Conservation (phyloP, 495 filamentous ascomycete genomes). For the Penicillium ucsense region DNA sequence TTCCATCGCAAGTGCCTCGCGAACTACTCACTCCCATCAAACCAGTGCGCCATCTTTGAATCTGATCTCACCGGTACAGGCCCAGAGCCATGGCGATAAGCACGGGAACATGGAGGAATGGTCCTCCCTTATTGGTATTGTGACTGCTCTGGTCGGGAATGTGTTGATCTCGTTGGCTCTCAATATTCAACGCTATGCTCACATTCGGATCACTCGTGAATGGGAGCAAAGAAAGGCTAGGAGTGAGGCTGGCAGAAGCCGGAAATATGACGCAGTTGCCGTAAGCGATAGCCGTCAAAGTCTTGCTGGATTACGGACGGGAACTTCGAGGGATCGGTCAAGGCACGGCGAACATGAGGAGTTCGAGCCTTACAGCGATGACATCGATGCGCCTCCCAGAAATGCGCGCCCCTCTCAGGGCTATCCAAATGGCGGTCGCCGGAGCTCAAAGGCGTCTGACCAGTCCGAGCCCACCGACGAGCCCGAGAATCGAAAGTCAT, state of each 20-base stretch:
- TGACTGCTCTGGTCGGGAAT: constrained; percentile 85
- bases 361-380: constrained; percentile 23
- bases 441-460: constrained; percentile 31
- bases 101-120: constrained; percentile 54
- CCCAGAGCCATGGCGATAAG: constrained; percentile 25
- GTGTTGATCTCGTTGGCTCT: constrained; percentile 89
- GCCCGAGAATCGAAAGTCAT: constrained; percentile 43
- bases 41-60: constrained; percentile 8
- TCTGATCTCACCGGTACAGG: constrained; percentile 6
- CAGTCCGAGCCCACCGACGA: constrained; percentile 27
- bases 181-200: constrained; percentile 93
- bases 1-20: constrained; percentile 8
- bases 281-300: too few relatives aligned
- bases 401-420: constrained; percentile 8
- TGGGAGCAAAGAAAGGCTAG: constrained; percentile 42
- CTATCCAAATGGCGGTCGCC: constrained; percentile 11
- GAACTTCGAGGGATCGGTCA: constrained; percentile 3
- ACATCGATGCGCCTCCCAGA: constrained; percentile 7
- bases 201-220: constrained; percentile 64
- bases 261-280: constrained; percentile 10
- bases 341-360: constrained; percentile 1
- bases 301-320: background rate
- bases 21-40: constrained; percentile 8
- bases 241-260: constrained; percentile 25
- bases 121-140: constrained; percentile 90